phyloP scores from a whole-genome alignment of 805 yeast genomes.

The Nakazawaea sp. region DNA sequence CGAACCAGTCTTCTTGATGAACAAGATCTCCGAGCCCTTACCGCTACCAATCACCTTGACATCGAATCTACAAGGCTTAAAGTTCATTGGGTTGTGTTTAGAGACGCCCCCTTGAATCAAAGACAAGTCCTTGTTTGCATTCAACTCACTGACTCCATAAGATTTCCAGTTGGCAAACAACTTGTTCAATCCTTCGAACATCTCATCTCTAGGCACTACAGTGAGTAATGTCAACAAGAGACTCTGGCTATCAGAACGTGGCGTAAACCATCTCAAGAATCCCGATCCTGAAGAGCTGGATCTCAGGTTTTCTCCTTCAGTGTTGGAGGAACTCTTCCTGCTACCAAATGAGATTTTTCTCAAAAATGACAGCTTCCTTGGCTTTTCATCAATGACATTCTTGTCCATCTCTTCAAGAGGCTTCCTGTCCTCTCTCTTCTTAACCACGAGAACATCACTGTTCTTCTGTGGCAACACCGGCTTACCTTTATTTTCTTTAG shows the following conservation, averaged over 20 bases:
- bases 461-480: conserved; percentile 2
- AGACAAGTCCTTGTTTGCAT: conserved; percentile 32
- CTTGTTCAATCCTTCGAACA: conserved; percentile 58
- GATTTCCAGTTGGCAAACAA: conserved; percentile 62
- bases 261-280: conserved; percentile 34
- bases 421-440: conserved; percentile 5
- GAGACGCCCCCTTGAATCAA: conserved; percentile 57
- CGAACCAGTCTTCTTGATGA: conserved; percentile 62
- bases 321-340: conserved; percentile 4
- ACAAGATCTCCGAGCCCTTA: conserved; percentile 46
- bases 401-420: conserved; percentile 7
- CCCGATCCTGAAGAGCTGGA: conserved; percentile 13
- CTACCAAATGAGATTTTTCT: conserved; percentile 47
- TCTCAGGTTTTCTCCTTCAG: background rate
- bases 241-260: conserved; percentile 21
- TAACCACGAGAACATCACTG: background rate
- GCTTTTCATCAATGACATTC: conserved; percentile 7
- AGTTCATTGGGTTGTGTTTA: conserved; percentile 51
- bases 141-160: conserved; percentile 58
- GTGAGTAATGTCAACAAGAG: conserved; percentile 28
- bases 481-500: background rate
- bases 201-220: conserved; percentile 38
- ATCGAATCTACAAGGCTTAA: conserved; percentile 59
- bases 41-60: conserved; percentile 41
- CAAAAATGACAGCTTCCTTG: conserved; percentile 26